Base-by-base conservation (phyloP, 768 basidiomycete genomes). In the Psilocybe subaeruginosa region DNA sequence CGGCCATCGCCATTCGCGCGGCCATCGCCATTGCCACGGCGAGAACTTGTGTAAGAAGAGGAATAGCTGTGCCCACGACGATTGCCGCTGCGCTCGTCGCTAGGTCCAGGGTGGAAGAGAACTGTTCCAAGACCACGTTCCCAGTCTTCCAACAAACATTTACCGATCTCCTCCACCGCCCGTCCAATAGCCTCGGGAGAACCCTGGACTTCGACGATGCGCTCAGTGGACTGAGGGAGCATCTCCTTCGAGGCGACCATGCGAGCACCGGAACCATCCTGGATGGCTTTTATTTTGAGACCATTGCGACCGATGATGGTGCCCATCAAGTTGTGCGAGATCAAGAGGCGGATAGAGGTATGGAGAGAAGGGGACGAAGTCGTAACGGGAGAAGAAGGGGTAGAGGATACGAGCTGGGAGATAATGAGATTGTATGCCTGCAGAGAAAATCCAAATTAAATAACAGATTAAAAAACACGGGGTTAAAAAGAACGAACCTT, bases 231-330 rank as follows among this genome's bases (percentile, higher is more conserved):
- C 77, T 99, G 97, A 33, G 97, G 96, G 48, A 99, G 86, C 92
- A 99, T 98, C 72, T 99, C 97, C 77, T 99, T 99, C 63, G 93
- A 93, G 47, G 97, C 97, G 58, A 98, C 91, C 96, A 99, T 99
- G 58, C 97, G 91, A 17, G 95, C 95, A 54, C 95, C 95, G 41
- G 97, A 97, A 50, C 84, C 80, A 75, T 98, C 97, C 74, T 99
- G 97, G 73, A 99, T 99, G 71, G 95, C 92, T 80, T 99, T 98
- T 77, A 99, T 99, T 86, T 97, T 98, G 74, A 93, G 87, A 68
- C 97, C 97, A 56, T 80, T 91, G 66, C 96, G 91, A 68, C 97
- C 97, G 69, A 99, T 98, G 80, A 99, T 92, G 62, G 94, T 95
- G 56, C 97, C 97, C 97, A 99, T 99, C 67, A 99, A 84, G 78